Percentiles rank a stretch among this genome's conserved stretches.
phyloP scores from a whole-genome alignment of 441 rosid species.

The Adansonia rubrostipa region DNA sequence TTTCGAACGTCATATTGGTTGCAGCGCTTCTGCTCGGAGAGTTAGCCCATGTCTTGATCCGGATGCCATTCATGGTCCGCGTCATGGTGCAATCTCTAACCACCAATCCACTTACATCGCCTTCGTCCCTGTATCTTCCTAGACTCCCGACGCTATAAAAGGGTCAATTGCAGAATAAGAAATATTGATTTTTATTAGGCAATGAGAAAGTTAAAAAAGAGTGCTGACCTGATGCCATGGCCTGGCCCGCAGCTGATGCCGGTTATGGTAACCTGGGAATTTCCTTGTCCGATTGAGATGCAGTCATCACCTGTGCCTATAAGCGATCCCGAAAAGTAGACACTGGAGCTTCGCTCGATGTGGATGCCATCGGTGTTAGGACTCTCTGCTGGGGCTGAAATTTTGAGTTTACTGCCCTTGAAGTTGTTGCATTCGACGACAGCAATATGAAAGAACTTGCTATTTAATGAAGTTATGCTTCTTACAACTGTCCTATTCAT shows the following conservation, averaged over 20 bases:
- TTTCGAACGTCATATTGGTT: constrained; percentile 39
- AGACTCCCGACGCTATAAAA: constrained; percentile 57
- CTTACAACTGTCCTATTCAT: constrained; percentile 52
- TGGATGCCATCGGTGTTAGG: constrained; percentile 70
- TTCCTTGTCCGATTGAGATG: constrained; percentile 61
- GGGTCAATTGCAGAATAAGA: no score
- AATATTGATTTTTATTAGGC: no score
- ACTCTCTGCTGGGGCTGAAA: constrained; percentile 54
- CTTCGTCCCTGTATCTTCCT: constrained; percentile 45
- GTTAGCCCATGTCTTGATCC: constrained; percentile 61
- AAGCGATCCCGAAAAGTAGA: constrained; percentile 43
- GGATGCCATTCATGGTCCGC: constrained; percentile 52
- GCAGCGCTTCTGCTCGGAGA: constrained; percentile 42
- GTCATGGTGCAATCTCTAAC: constrained; percentile 49
- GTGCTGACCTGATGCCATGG: constrained; percentile 53
- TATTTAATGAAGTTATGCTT: constrained; percentile 54
- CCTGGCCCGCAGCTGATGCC: constrained; percentile 58
- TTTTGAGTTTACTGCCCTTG: constrained; percentile 50
- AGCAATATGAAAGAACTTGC: constrained; percentile 69
- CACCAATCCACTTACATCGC: constrained; percentile 47
- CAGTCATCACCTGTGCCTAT: constrained; percentile 62
- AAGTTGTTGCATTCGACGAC: constrained; percentile 56
- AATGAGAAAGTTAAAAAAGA: no score
- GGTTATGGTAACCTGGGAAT: constrained; percentile 48
- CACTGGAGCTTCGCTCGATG: constrained; percentile 47